A percentile compares a stretch with the other conserved stretches of the same genome.
phyloP scores from a whole-genome alignment of 2,329 filamentous ascomycete species.

The Emmonsiellopsis sp. region DNA sequence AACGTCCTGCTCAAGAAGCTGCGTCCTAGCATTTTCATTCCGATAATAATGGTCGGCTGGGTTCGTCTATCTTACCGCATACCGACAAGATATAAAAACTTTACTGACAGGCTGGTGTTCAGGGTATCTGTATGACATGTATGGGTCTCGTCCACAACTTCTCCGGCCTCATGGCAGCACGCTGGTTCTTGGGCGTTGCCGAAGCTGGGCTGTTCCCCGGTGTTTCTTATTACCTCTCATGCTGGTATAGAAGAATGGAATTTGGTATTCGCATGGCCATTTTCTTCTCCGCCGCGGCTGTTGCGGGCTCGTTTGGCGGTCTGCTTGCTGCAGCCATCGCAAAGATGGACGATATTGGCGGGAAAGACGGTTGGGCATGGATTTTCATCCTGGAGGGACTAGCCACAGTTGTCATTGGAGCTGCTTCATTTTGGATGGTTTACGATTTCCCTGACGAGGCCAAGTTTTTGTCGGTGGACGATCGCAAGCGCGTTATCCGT shows the following conservation, averaged over 20 bases:
- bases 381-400: constrained; percentile 63
- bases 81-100: neutral
- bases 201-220: constrained; percentile 20
- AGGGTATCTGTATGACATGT: constrained; percentile 36
- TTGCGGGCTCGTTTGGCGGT: constrained; percentile 74
- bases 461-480: constrained; percentile 58
- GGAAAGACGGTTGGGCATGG: constrained; percentile 61
- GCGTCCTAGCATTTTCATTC: constrained; percentile 44
- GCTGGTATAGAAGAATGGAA: constrained; percentile 67
- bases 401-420: constrained; percentile 17
- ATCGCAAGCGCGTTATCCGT: constrained; percentile 62
- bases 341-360: constrained; percentile 63
- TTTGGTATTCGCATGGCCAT: constrained; percentile 64
- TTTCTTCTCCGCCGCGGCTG: constrained; percentile 69
- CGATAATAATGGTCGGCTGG: constrained; percentile 38
- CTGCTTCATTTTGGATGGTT: constrained; percentile 66
- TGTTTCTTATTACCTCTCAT: constrained; percentile 16
- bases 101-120: neutral
- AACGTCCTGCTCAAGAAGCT: constrained; percentile 37
- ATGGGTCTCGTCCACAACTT: constrained; percentile 40
- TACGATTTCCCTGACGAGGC: constrained; percentile 74
- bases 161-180: constrained; percentile 37
- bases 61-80: constrained; percentile 2
- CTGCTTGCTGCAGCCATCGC: constrained; percentile 73
- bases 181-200: constrained; percentile 35